Evolutionary conservation across 2,329 filamentous ascomycete genomes (phyloP).

Genomic region (Cladophialophora chaetospira): DNA sequence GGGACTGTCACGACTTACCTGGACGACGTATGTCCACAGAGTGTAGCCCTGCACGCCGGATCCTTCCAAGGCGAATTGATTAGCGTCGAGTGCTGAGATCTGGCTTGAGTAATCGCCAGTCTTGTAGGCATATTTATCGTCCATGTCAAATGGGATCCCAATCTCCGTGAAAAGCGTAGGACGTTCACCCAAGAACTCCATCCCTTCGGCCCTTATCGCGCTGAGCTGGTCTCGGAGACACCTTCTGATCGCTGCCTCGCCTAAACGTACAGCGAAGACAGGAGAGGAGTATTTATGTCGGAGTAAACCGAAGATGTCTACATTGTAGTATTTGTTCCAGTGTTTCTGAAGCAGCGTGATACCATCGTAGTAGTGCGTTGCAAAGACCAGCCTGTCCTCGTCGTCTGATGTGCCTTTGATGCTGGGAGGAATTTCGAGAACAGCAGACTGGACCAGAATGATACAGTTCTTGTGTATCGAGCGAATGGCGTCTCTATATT

Average conservation of each 20-base stretch:
- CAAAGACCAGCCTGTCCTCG: conserved; percentile 85
- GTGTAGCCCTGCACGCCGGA: conserved; percentile 82
- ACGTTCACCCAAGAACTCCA: conserved; percentile 84
- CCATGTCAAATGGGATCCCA: conserved; percentile 98
- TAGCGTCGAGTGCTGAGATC: conserved; percentile 89
- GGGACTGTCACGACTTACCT: conserved; percentile 50
- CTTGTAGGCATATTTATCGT: conserved; percentile 91
- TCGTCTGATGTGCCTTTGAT: conserved; percentile 89
- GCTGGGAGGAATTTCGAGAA: conserved; percentile 83
- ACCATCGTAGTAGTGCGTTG: conserved; percentile 95
- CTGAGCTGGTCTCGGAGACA: conserved; percentile 86
- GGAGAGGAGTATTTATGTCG: conserved; percentile 86
- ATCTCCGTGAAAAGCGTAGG: conserved; percentile 93
- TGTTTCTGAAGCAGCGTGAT: conserved; percentile 97
- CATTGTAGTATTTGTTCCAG: conserved; percentile 97
- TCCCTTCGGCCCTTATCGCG: conserved; percentile 79
- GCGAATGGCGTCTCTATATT: conserved; percentile 73
- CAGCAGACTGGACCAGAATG: conserved; percentile 87
- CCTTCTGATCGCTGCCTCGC: conserved; percentile 90
- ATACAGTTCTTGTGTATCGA: conserved; percentile 76
- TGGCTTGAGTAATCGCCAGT: conserved; percentile 95
- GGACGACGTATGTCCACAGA: conserved; percentile 80
- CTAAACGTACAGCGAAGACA: conserved; percentile 87
- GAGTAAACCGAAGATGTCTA: conserved; percentile 90
- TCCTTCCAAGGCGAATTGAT: conserved; percentile 88